A percentile compares a stretch with the other conserved stretches of the same genome.
phyloP scores from a whole-genome alignment of 1,139 yeast genomes.

The Suhomyces taliae region DNA sequence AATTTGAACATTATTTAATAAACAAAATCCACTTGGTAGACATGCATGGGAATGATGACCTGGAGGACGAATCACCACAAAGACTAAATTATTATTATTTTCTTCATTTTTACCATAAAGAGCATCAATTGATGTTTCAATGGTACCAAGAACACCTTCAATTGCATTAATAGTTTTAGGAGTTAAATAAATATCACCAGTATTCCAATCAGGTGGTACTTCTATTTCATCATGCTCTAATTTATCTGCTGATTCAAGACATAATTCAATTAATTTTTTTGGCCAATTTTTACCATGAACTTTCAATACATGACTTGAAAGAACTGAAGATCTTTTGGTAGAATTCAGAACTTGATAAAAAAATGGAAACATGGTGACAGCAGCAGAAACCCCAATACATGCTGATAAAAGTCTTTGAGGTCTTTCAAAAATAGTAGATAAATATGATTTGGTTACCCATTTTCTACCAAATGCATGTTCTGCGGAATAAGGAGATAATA shows the following conservation, averaged over 20 bases:
- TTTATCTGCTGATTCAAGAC: conserved; percentile 58
- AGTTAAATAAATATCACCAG: conserved; percentile 78
- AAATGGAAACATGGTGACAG: conserved; percentile 68
- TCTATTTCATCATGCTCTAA: conserved; percentile 60
- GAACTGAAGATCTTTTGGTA: conserved; percentile 46
- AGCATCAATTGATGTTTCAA: conserved; percentile 69
- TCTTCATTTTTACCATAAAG: conserved; percentile 15
- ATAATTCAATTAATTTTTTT: conserved; percentile 54
- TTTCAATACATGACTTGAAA: conserved; percentile 59
- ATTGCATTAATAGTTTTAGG: conserved; percentile 70
- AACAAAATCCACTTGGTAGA: conserved; percentile 84
- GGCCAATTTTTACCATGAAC: conserved; percentile 86
- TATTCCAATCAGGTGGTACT: conserved; percentile 81
- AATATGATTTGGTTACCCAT: conserved; percentile 73
- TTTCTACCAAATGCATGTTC: conserved; percentile 72
- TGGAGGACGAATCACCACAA: conserved; percentile 77
- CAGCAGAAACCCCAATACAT: conserved; percentile 76
- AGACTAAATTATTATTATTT: conserved; percentile 54
- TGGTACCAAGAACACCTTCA: conserved; percentile 77
- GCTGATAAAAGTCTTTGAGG: conserved; percentile 80
- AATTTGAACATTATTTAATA: conserved; percentile 79
- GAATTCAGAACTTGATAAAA: conserved; percentile 55
- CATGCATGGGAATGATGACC: conserved; percentile 91
- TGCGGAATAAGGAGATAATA: conserved; percentile 59
- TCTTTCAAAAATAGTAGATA: conserved; percentile 74